Percentiles rank a stretch among this genome's conserved stretches.
These are phyloP conservation scores for Podospora fimiseda DNA, from an alignment of 495 filamentous ascomycete species.

Conservation along the genomic window DNA sequence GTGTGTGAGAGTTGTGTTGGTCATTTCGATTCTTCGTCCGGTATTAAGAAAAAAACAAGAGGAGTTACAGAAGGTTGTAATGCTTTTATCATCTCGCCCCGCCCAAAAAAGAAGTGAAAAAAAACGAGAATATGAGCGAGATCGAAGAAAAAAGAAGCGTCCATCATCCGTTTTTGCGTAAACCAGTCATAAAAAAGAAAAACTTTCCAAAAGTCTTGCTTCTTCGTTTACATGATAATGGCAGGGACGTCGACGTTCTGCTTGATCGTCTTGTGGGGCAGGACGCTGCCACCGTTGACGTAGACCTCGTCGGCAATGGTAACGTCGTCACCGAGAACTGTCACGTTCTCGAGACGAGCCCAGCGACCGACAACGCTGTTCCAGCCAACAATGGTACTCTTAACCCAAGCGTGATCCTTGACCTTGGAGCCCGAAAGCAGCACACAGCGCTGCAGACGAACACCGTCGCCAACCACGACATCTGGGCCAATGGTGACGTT, in stretches of 20 bases:
- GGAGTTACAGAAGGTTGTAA: background rate
- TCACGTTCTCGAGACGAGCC: conserved; percentile 96
- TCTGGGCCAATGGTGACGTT: conserved; percentile 96
- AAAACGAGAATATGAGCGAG: no score
- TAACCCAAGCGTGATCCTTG: conserved; percentile 99
- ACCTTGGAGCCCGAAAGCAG: conserved; percentile 83
- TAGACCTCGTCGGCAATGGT: conserved; percentile 98
- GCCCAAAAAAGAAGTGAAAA: background rate
- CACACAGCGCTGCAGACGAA: conserved; percentile 89
- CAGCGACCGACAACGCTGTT: conserved; percentile 93
- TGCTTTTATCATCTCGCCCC: background rate
- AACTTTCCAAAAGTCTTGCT: no score
- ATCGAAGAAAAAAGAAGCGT: background rate
- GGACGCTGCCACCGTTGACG: conserved; percentile 92
- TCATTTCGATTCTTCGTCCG: background rate
- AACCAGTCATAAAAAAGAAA: background rate
- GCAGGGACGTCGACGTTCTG: conserved; percentile 88
- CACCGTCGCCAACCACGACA: conserved; percentile 91
- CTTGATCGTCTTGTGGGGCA: conserved; percentile 99
- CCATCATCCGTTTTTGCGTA: background rate
- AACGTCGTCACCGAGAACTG: conserved; percentile 96
- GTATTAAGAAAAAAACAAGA: background rate
- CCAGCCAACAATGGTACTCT: conserved; percentile 98
- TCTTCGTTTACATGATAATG: conserved; percentile 74
- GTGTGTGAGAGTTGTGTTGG: background rate